Percentiles rank a stretch among this genome's conserved stretches.
phyloP scores from a whole-genome alignment of 768 basidiomycete genomes.

The Phaeotremella skinneri region DNA sequence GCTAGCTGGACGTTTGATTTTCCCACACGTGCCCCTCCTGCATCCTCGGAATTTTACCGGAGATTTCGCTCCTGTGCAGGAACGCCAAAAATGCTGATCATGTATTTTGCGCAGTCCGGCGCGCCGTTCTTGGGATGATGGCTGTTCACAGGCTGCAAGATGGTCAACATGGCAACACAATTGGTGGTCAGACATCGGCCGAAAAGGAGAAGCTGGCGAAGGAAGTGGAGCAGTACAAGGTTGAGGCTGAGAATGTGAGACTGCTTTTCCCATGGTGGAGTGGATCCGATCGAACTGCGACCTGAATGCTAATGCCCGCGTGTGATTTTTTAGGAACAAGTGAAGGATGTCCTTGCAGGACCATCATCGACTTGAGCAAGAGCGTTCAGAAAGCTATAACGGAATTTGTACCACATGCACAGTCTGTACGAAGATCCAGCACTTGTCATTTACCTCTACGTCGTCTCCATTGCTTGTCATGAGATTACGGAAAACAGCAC shows the following conservation, averaged over 20 bases:
- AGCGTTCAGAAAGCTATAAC: slow-evolving; percentile 5
- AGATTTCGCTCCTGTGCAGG: too few species aligned
- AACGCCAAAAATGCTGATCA: background rate
- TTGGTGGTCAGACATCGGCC: slow-evolving; percentile 52
- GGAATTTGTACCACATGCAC: too few species aligned
- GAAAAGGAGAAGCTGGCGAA: slow-evolving; percentile 60
- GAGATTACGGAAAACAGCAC: too few species aligned
- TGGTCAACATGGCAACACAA: slow-evolving; percentile 16
- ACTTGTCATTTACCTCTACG: too few species aligned
- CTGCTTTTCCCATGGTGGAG: too few species aligned
- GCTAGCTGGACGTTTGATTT: background rate
- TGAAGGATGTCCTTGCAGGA: background rate
- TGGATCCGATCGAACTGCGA: background rate
- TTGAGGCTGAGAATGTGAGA: slow-evolving; percentile 71
- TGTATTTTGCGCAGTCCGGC: slow-evolving; percentile 64
- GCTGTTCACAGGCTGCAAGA: slow-evolving; percentile 73
- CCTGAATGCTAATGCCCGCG: background rate
- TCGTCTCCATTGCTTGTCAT: too few species aligned
- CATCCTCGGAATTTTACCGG: too few species aligned
- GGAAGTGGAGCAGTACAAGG: slow-evolving; percentile 69
- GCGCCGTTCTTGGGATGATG: slow-evolving; percentile 80
- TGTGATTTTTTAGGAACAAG: background rate
- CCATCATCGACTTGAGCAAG: background rate
- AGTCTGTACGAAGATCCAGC: too few species aligned
- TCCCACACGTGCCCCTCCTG: too few species aligned